Base-by-base conservation (phyloP, 352 stramenopile species). In the Globisporangium ultimum region DNA sequence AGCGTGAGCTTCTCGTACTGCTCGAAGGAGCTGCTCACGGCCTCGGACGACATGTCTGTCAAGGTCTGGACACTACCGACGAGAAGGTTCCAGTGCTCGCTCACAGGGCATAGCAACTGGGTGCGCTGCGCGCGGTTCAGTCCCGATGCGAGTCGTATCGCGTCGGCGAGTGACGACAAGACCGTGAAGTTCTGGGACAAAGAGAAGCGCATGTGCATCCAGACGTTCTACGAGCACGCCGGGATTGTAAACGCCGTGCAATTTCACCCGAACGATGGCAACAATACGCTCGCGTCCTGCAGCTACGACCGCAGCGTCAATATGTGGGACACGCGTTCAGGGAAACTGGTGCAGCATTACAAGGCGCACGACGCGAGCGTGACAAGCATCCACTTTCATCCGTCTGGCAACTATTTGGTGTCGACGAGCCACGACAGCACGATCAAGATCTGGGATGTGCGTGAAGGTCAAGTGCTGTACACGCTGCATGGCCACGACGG, bases 101-200 rank as follows among this genome's bases (percentile, higher is more conserved):
- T 96, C 17, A 88, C 77, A 2, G 92, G 92, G 18, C 93, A 98
- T 67, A 91, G 70, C 57, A 97, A 98, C 65, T 98, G 91, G 93
- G 93, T 98, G 20, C 83, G 93, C 34, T 89, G 80, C 34, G 84
- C 86, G 14, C 56, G 61, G 2, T 97, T 98, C 66, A 91, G 81
- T 42, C 65, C 71, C 7, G 89, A 97, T 65, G 72, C 73, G 3
- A 66, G 70, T 7, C 58, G 87, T 10, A 75, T 93, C 28, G 83
- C 74, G 9, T 96, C 84, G 0, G 91, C 79, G 14, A 88, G 84
- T 54, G 91, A 98, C 58, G 93, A 98, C 73, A 97, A 97, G 69
- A 89, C 79, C 12, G 88, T 98, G 28, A 91, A 93, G 47, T 55
- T 98, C 10, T 98, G 91, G 91, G 92, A 98, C 59, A 88, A 95